Evolutionary conservation across 2,329 filamentous ascomycete genomes (phyloP).

Genomic region (Fusarium gaditjirri): DNA sequence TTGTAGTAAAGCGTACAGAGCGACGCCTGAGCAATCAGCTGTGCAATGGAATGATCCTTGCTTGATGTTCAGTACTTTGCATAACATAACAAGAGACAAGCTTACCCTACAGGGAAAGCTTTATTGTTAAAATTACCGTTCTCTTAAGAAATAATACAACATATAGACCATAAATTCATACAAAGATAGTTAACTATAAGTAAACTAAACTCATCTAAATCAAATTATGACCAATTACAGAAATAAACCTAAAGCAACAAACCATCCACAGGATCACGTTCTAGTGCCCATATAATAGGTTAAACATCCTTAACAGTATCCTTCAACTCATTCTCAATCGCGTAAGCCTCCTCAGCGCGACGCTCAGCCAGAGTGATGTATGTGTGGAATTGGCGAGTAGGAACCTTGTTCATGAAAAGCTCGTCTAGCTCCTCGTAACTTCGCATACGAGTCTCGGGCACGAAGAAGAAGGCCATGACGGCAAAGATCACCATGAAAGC

Average conservation of each 20-base stretch:
- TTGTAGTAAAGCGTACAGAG: too few relatives aligned
- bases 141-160: accelerated
- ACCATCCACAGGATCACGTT: accelerated
- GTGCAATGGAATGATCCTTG: accelerated
- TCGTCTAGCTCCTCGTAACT: constrained; percentile 46
- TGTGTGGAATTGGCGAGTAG: constrained; percentile 38
- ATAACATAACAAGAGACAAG: neutral
- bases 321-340: neutral
- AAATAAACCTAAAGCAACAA: accelerated
- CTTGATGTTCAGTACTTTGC: accelerated
- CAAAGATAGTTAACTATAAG: neutral
- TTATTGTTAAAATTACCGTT: accelerated
- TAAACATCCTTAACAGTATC: neutral
- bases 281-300: accelerated
- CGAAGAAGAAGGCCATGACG: constrained; percentile 53
- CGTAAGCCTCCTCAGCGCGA: constrained; percentile 41
- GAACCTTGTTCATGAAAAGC: constrained; percentile 41
- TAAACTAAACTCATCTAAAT: accelerated
- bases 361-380: constrained; percentile 41
- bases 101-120: neutral
- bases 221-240: accelerated
- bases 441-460: constrained; percentile 59
- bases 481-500: constrained; percentile 51
- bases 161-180: accelerated
- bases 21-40: neutral